These are phyloP conservation scores for Erigeron canadensis DNA, from an alignment of 129 eudicot species.

Conservation along the genomic window DNA sequence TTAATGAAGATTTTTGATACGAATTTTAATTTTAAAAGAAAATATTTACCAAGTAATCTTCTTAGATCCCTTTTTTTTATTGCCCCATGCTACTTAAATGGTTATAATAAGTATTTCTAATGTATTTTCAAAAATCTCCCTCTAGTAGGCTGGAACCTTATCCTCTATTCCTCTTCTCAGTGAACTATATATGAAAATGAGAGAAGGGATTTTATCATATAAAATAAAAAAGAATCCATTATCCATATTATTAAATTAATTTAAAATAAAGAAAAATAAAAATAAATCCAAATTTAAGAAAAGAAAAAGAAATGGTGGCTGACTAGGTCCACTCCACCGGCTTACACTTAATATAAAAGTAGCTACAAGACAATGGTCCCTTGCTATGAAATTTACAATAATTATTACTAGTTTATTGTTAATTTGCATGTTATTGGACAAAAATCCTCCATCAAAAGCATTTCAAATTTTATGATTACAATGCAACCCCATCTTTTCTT, in stretches of 20 bases:
- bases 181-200: too few species aligned
- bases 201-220: neutral
- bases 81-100: too few species aligned
- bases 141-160: too few species aligned
- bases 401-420: constrained; percentile 16
- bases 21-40: too few species aligned
- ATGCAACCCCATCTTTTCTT: constrained; percentile 13
- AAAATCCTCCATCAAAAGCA: constrained; percentile 19
- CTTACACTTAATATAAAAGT: constrained; percentile 14
- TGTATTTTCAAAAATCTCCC: too few species aligned
- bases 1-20: too few species aligned
- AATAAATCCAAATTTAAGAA: neutral
- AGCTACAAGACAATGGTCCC: constrained; percentile 33
- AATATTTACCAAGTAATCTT: too few species aligned
- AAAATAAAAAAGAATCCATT: constrained; percentile 2
- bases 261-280: constrained; percentile 12
- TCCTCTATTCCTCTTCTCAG: too few species aligned
- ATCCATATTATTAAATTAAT: constrained; percentile 1
- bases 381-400: constrained; percentile 14
- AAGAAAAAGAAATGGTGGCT: neutral
- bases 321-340: constrained; percentile 24
- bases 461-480: constrained; percentile 21
- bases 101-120: too few species aligned
- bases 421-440: constrained; percentile 19
- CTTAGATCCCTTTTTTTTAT: too few species aligned